Conservation (phyloP, 305 asterid genomes). For the Solanum chacoense region DNA sequence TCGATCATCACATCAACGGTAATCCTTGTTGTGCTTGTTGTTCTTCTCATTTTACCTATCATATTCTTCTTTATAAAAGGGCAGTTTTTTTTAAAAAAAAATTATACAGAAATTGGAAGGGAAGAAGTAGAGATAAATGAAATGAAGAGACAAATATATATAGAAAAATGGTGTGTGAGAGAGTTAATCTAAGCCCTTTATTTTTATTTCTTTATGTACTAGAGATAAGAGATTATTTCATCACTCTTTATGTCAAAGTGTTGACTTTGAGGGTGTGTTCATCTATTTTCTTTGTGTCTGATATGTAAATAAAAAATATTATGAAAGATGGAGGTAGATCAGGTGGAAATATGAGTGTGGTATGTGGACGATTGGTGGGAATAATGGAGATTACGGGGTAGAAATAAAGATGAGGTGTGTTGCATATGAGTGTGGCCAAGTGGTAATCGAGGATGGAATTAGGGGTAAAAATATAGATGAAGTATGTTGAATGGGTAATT, state of each 20-base stretch:
- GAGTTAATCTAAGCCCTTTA: not conserved
- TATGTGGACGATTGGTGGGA: not conserved
- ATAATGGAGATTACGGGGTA: not conserved
- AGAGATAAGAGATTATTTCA: not conserved
- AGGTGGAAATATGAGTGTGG: not conserved
- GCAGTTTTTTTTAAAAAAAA: not conserved
- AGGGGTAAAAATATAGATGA: not conserved
- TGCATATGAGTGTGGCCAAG: not conserved
- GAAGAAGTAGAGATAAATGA: not conserved
- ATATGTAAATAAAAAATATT: not conserved
- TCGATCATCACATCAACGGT: not conserved
- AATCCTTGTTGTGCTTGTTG: not conserved
- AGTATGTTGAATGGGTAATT: not conserved
- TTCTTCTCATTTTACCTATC: not conserved
- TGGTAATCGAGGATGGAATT: not conserved
- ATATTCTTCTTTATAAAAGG: not conserved
- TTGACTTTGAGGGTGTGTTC: not conserved
- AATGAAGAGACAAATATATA: not conserved
- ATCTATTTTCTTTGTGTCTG: not conserved
- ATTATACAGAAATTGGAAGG: not conserved
- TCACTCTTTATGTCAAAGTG: not conserved
- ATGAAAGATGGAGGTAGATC: not conserved
- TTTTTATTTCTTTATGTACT: not conserved
- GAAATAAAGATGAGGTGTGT: not conserved
- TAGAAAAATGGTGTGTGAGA: not conserved